Conservation (phyloP, 2,329 filamentous ascomycete genomes). For the Biscogniauxia mediterranea region DNA sequence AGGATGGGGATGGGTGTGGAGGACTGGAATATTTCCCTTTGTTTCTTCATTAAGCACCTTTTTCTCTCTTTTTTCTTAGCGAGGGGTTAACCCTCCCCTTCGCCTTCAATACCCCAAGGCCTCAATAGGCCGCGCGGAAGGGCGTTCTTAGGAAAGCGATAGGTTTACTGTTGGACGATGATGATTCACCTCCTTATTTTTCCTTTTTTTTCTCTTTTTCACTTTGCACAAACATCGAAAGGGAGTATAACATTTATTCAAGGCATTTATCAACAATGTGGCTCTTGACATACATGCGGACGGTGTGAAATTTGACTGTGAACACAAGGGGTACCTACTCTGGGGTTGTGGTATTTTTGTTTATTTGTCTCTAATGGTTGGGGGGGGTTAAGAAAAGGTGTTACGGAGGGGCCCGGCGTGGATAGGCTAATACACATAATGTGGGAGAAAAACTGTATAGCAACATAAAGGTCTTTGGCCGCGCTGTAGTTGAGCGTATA, state of each 20-base stretch:
- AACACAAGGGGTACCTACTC: background rate
- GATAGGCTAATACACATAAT: background rate
- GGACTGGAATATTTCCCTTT: conserved; percentile 12
- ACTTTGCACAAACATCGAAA: background rate
- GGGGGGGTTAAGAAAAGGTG: background rate
- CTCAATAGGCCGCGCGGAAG: background rate
- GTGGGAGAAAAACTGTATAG: background rate
- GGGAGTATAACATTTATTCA: background rate
- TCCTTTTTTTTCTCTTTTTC: no score
- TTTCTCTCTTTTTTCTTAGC: background rate
- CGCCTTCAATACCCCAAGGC: conserved; percentile 13
- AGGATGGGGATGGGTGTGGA: conserved; percentile 15
- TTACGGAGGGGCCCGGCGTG: background rate
- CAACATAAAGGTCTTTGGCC: background rate
- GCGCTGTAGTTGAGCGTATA: background rate
- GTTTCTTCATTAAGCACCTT: conserved; percentile 12
- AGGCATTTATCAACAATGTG: background rate
- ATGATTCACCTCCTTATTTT: background rate
- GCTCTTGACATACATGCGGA: background rate
- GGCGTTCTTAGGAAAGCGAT: background rate
- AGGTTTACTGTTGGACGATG: background rate
- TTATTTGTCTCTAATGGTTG: background rate
- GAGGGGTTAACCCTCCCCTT: conserved; percentile 1
- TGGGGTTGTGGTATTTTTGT: background rate
- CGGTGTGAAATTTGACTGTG: background rate